These are phyloP conservation scores for Dryas alaskensis DNA, from an alignment of 306 rosid genomes.

Conservation along the genomic window DNA sequence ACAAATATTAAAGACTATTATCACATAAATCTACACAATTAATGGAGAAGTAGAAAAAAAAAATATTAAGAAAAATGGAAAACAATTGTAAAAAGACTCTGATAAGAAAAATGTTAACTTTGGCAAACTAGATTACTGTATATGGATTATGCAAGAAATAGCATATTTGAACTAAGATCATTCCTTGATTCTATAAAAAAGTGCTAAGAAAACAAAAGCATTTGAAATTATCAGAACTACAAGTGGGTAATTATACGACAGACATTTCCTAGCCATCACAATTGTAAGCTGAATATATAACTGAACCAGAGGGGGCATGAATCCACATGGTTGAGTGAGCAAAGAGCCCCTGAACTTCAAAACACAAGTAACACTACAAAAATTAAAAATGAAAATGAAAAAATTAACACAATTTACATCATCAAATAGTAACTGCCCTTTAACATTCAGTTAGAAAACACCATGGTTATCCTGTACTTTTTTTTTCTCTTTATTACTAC, in stretches of 20 bases:
- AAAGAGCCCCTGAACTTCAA: too few relatives aligned
- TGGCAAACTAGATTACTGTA: background rate
- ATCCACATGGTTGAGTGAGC: too few relatives aligned
- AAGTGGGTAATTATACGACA: too few relatives aligned
- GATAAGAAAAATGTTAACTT: background rate
- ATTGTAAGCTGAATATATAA: too few relatives aligned
- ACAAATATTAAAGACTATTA: too few relatives aligned
- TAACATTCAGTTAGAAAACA: constrained; percentile 4
- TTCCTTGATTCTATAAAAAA: background rate
- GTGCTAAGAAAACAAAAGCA: background rate
- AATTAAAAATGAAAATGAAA: too few relatives aligned
- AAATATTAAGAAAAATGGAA: background rate
- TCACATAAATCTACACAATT: background rate
- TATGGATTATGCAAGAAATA: background rate
- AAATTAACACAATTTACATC: too few relatives aligned
- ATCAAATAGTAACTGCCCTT: too few relatives aligned
- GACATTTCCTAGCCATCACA: too few relatives aligned
- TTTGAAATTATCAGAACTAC: too few relatives aligned
- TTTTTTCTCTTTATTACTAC: background rate
- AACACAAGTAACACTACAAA: too few relatives aligned
- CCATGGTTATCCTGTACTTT: background rate
- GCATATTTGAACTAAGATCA: background rate
- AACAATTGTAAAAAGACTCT: background rate
- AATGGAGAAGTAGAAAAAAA: background rate
- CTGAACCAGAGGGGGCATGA: too few relatives aligned